A percentile compares a stretch with the other conserved stretches of the same genome.
Evolutionary conservation across 73 alveolate species (phyloP).

Genomic region (Halteria grandinella): DNA sequence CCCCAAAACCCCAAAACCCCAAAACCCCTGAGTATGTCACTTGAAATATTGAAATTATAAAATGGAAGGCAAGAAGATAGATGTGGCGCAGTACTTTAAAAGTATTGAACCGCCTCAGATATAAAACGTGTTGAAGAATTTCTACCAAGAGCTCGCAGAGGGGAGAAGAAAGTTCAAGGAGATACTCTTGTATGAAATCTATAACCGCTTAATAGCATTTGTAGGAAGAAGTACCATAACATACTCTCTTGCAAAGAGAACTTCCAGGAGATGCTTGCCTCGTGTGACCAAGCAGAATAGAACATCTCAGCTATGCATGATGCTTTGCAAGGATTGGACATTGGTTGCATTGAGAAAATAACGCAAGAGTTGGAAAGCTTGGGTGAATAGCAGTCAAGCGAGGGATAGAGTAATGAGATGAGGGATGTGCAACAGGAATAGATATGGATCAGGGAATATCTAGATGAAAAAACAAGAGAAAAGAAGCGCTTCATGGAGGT

Average conservation of each 20-base stretch:
- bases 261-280: slow-evolving; percentile 14
- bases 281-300: not conserved
- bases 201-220: not conserved
- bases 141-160: slow-evolving; percentile 8
- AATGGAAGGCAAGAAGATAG: slow-evolving; percentile 19
- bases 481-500: too few relatives aligned
- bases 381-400: too few relatives aligned
- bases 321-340: not conserved
- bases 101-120: slow-evolving; percentile 8
- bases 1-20: too few relatives aligned
- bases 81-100: not conserved
- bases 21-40: not conserved
- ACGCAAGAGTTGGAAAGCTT: too few relatives aligned
- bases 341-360: not conserved
- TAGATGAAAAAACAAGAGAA: too few relatives aligned
- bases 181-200: slow-evolving; percentile 3
- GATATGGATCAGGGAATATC: too few relatives aligned
- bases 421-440: too few relatives aligned
- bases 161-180: slow-evolving; percentile 31
- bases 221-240: slow-evolving; percentile 20
- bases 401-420: too few relatives aligned
- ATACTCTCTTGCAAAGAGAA: slow-evolving; percentile 11
- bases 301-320: not conserved
- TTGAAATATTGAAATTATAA: not conserved
- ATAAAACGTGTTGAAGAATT: slow-evolving; percentile 12